Evolutionary conservation across 495 filamentous ascomycete species (phyloP).

Genomic region (Neurospora intermedia): DNA sequence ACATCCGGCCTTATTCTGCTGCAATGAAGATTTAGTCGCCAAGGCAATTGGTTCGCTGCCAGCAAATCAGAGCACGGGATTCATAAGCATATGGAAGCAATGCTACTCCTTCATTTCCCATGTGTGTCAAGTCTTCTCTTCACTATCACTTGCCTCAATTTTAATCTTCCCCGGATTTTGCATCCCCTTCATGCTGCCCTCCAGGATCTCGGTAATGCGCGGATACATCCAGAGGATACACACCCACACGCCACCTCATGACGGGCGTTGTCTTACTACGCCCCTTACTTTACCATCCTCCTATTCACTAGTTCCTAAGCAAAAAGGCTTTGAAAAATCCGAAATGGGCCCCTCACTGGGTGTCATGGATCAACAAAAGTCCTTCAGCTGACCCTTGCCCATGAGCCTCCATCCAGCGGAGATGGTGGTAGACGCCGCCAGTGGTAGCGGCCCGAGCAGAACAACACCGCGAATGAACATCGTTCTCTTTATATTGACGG

Average conservation of each 20-base stretch:
- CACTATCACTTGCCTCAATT: not conserved
- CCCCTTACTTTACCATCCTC: not conserved
- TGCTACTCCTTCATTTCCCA: not conserved
- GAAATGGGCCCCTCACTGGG: not conserved
- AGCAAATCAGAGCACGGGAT: not conserved
- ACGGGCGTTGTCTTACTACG: not conserved
- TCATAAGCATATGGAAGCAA: not conserved
- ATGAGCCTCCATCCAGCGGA: not conserved
- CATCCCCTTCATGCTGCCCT: not conserved
- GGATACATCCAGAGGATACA: not conserved
- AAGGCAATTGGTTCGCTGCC: not conserved
- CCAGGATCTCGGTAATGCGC: not conserved
- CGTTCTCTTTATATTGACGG: not conserved
- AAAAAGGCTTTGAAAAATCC: no score
- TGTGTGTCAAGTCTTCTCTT: not conserved
- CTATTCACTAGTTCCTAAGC: not conserved
- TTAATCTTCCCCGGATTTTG: not conserved
- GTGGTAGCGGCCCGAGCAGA: not conserved
- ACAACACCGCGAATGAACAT: not conserved
- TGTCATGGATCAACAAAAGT: not conserved
- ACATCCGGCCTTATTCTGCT: not conserved
- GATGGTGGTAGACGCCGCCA: not conserved
- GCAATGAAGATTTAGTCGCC: not conserved
- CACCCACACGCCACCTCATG: not conserved
- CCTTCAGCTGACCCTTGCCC: not conserved